Evolutionary conservation across 441 rosid species (phyloP).

Genomic region (Bocquillonia castaneifolia): DNA sequence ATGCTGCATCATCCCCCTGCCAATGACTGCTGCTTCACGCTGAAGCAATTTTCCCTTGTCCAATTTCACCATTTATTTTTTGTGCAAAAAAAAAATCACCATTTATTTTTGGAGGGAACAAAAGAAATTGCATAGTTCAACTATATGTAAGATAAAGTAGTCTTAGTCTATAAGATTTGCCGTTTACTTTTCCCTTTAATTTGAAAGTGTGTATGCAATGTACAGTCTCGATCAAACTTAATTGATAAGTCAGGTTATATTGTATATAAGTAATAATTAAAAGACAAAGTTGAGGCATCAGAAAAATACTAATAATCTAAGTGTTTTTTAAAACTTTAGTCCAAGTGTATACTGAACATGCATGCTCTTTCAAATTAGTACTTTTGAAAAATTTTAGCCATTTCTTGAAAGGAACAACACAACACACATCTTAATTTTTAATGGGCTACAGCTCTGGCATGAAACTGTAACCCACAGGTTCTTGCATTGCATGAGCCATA

Average conservation of each 20-base stretch:
- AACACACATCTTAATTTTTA: too few species aligned
- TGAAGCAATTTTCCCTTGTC: constrained; percentile 9
- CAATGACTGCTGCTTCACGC: constrained; percentile 17
- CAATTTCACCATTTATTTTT: not conserved
- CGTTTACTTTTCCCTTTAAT: constrained; percentile 3
- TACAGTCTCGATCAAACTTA: not conserved
- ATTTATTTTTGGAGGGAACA: too few species aligned
- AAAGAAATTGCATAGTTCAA: too few species aligned
- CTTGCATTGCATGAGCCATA: too few species aligned
- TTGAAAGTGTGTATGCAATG: not conserved
- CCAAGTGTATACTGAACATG: not conserved
- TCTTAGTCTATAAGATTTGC: constrained; percentile 13
- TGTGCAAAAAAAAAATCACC: too few species aligned
- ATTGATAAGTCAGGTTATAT: not conserved
- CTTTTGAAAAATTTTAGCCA: too few species aligned
- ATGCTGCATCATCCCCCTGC: not conserved
- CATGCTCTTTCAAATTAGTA: not conserved
- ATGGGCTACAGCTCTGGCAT: too few species aligned
- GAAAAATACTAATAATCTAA: not conserved
- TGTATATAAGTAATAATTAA: not conserved
- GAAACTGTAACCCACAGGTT: too few species aligned
- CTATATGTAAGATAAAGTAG: not conserved
- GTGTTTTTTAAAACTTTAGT: not conserved
- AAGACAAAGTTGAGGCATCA: not conserved
- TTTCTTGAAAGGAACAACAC: too few species aligned